Conservation (phyloP, 2,329 filamentous ascomycete species). For the Microcyclosporella mali region DNA sequence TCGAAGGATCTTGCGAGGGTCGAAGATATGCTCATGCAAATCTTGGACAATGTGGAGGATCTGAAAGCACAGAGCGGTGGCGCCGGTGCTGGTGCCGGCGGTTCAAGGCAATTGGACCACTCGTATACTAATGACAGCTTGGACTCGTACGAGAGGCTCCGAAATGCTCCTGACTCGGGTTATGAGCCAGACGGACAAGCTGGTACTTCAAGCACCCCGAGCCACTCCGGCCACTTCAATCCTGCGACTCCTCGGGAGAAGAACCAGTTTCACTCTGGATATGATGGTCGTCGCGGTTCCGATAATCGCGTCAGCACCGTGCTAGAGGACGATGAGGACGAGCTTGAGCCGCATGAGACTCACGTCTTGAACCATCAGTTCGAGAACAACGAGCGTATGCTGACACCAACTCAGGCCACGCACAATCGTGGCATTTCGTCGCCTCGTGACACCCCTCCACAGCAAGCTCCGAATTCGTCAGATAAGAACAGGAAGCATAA, state of each 20-base stretch:
- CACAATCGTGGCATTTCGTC: constrained; percentile 32
- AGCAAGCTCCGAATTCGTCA: constrained; percentile 60
- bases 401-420: constrained; percentile 55
- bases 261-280: constrained; percentile 43
- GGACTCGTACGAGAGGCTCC: constrained; percentile 64
- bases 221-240: constrained; percentile 65
- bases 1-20: constrained; percentile 58
- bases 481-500: constrained; percentile 84
- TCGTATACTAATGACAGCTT: constrained; percentile 42
- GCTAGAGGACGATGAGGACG: constrained; percentile 72
- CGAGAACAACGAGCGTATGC: constrained; percentile 53
- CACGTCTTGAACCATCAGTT: constrained; percentile 49
- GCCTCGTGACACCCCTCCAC: constrained; percentile 48
- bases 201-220: constrained; percentile 66
- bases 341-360: constrained; percentile 58
- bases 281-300: constrained; percentile 50
- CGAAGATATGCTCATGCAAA: constrained; percentile 64
- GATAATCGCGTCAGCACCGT: constrained; percentile 88
- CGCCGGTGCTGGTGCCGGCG: too few species aligned
- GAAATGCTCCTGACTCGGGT: constrained; percentile 62
- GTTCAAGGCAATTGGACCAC: constrained; percentile 17
- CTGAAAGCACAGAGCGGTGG: constrained; percentile 36
- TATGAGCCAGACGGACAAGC: constrained; percentile 80
- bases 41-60: constrained; percentile 83
- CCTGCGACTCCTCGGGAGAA: constrained; percentile 26